These are phyloP conservation scores for Arabidopsis suecica DNA, from an alignment of 345 rosid species.

Conservation along the genomic window DNA sequence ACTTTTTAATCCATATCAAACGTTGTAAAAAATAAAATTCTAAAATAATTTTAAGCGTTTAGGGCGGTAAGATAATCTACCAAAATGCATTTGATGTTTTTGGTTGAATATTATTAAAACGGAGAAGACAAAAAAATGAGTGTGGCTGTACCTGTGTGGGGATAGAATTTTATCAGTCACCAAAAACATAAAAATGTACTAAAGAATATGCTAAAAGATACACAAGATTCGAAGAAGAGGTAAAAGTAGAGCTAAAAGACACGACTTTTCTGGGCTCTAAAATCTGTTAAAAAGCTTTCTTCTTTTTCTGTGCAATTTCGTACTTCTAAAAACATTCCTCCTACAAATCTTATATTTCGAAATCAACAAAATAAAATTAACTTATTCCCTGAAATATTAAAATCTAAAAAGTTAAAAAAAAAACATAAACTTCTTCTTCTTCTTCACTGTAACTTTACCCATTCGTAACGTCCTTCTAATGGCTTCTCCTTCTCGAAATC, in stretches of 20 bases:
- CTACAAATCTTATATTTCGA: constrained; percentile 26
- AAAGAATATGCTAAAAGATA: constrained; percentile 1
- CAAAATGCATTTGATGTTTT: too few relatives aligned
- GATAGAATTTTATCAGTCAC: constrained; percentile 1
- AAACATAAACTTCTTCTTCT: constrained; percentile 13
- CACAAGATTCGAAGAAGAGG: constrained; percentile 8
- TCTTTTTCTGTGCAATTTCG: constrained; percentile 34
- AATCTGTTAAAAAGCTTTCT: constrained; percentile 14
- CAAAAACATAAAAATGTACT: constrained; percentile 29
- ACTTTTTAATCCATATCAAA: too few relatives aligned
- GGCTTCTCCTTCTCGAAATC: constrained; percentile 69
- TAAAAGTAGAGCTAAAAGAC: constrained; percentile 33
- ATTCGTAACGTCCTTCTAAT: constrained; percentile 76
- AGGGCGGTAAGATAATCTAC: not conserved
- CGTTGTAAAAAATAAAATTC: not conserved
- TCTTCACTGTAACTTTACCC: constrained; percentile 55
- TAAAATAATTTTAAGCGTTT: too few relatives aligned
- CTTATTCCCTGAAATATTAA: constrained; percentile 21
- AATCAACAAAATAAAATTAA: not conserved
- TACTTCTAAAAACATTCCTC: constrained; percentile 39
- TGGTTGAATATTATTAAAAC: not conserved
- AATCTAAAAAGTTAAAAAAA: constrained; percentile 22
- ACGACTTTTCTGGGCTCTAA: constrained; percentile 38
- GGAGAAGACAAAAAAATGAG: constrained; percentile 24
- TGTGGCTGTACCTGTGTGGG: not conserved